Base-by-base conservation (phyloP, 768 basidiomycete genomes). In the Mycena sanguinolenta region DNA sequence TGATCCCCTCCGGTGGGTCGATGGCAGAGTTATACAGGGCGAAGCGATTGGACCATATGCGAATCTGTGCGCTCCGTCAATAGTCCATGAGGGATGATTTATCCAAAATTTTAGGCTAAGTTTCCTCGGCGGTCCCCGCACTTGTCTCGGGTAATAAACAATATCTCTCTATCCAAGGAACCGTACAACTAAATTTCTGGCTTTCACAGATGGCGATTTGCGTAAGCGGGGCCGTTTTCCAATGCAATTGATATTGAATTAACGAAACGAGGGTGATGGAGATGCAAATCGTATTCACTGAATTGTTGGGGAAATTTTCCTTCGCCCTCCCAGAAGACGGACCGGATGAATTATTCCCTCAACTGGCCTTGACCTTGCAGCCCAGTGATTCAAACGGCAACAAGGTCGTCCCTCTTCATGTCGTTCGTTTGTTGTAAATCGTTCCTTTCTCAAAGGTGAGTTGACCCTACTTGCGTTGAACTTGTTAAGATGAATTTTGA, bases 21-120 rank as follows among this genome's bases (percentile, higher is more conserved):
- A 52, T 21, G 50, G 50, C 19, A 52, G 50, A 52, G 50, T 52
- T 52, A 21, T 52, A 19, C 25, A 52, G 50, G 50, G 50, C 14
- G 50, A 52, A 52, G 50, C 27, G 50, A 52, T 52, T 52, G 50
- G 50, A 52, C 50, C 50, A 25, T 52, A 52, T 52, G 50, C 50
- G 27, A 52, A 52, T 52, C 50, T 52, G 50, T 52, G 27, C 27
- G 50, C 27, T 52, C 27, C 50, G 27, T 52, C 50, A 52, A 28
- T 52, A 52, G 50, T 52, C 21, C 50, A 52, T 28, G 27, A 52
- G 27, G 13, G 50, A 27, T 52, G 27, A 21, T 28, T 52, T 14
- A 27, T 49, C 21, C 42, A 44, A n/a, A 44, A 44, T 19, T 52
- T 52, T 52, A 52, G 50, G 50, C 50, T 52, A 28, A 52, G 50